Percentiles rank a stretch among this genome's conserved stretches.
Conservation (phyloP, 1,139 yeast genomes). For the Geotrichum siamense region DNA sequence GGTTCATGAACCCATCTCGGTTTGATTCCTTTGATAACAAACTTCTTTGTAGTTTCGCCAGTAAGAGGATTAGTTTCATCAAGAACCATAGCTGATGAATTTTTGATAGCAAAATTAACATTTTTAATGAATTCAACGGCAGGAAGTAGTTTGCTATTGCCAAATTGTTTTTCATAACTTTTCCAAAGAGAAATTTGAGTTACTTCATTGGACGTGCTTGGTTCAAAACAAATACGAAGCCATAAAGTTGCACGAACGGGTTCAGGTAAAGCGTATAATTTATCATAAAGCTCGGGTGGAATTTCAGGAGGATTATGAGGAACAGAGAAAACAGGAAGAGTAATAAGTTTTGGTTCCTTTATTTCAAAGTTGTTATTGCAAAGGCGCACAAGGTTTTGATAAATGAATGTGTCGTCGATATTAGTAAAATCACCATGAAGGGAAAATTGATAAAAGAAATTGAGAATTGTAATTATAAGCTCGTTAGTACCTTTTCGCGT, state of each 20-base stretch:
- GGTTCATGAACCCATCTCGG: constrained; percentile 40
- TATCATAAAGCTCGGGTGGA: constrained; percentile 51
- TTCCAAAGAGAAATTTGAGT: constrained; percentile 96
- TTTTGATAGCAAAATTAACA: constrained; percentile 84
- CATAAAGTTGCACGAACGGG: constrained; percentile 91
- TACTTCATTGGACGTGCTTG: constrained; percentile 69
- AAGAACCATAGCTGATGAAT: constrained; percentile 90
- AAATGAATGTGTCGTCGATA: constrained; percentile 4
- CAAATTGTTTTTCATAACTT: constrained; percentile 80
- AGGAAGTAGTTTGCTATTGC: constrained; percentile 53
- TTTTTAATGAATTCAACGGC: constrained; percentile 96
- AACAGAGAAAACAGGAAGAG: constrained; percentile 36
- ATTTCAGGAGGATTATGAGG: constrained; percentile 62
- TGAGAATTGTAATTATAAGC: constrained; percentile 34
- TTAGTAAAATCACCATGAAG: constrained; percentile 4
- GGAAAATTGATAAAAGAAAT: constrained; percentile 59
- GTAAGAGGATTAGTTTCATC: constrained; percentile 44
- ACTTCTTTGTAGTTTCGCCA: constrained; percentile 43
- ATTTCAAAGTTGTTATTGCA: not conserved
- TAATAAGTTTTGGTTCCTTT: constrained; percentile 30
- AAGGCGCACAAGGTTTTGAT: constrained; percentile 3
- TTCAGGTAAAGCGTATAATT: constrained; percentile 62
- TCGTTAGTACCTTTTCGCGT: constrained; percentile 2
- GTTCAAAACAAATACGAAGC: constrained; percentile 89
- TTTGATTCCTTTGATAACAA: constrained; percentile 84